Conservation (phyloP, 805 yeast species). For the Kluyveromyces dobzhanskii region DNA sequence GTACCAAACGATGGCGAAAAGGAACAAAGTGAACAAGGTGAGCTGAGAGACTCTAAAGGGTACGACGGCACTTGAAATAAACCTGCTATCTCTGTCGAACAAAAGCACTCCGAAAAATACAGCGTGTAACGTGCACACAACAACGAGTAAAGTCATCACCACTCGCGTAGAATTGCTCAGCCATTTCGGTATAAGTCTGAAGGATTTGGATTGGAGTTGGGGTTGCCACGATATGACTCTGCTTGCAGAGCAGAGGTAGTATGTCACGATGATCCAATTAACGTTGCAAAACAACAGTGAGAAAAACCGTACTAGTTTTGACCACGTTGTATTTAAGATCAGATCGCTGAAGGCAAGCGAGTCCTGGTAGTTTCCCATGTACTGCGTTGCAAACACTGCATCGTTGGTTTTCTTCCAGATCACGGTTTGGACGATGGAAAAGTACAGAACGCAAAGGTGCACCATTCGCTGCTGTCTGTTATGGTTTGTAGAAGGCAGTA, state of each 20-base stretch:
- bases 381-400: constrained; percentile 40
- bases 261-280: constrained; percentile 25
- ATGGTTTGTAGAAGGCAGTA: constrained; percentile 36
- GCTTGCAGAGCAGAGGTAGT: constrained; percentile 20
- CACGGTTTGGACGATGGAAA: constrained; percentile 47
- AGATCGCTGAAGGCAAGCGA: constrained; percentile 29
- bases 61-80: neutral
- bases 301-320: constrained; percentile 12
- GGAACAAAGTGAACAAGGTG: constrained; percentile 12
- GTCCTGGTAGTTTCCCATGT: constrained; percentile 45
- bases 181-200: constrained; percentile 9
- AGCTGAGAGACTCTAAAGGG: neutral
- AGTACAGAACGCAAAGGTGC: constrained; percentile 47
- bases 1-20: constrained; percentile 12
- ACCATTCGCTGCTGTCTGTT: constrained; percentile 52
- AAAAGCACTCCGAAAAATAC: constrained; percentile 8
- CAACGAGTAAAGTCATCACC: neutral
- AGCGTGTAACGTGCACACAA: constrained; percentile 10
- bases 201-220: neutral
- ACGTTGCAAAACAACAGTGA: constrained; percentile 12
- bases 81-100: neutral
- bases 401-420: constrained; percentile 38
- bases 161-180: constrained; percentile 6
- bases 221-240: constrained; percentile 7
- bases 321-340: constrained; percentile 13